A percentile compares a stretch with the other conserved stretches of the same genome.
phyloP scores from a whole-genome alignment of 768 basidiomycete genomes.

The Strobilomyces confusus region DNA sequence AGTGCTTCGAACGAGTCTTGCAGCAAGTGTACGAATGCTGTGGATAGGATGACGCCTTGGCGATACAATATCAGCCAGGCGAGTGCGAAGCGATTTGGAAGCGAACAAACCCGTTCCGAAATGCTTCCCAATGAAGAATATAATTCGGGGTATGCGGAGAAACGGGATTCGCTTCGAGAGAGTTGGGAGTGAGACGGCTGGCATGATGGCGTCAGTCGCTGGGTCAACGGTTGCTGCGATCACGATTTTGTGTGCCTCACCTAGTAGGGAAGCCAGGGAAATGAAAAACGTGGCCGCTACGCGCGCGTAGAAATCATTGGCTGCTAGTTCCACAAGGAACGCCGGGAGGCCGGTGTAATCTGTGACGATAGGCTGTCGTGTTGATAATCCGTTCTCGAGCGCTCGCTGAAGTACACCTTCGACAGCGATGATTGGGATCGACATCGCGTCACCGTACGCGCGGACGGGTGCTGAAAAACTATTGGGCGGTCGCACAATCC shows the following conservation, averaged over 20 bases:
- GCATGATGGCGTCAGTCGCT: background rate
- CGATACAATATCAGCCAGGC: background rate
- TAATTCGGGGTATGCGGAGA: conserved; percentile 58
- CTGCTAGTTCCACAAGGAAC: conserved; percentile 1
- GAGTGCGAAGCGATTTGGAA: background rate
- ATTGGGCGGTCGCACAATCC: background rate
- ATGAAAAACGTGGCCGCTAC: conserved; percentile 38
- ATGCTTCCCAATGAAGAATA: conserved; percentile 86
- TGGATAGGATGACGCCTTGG: conserved; percentile 75
- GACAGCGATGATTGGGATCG: background rate
- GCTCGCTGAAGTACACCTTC: background rate
- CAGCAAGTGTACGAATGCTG: conserved; percentile 77
- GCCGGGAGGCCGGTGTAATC: background rate
- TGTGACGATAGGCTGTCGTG: background rate
- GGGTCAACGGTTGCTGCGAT: background rate
- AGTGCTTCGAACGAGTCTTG: conserved; percentile 72
- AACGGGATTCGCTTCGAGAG: conserved; percentile 51
- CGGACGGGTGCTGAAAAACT: too few species aligned
- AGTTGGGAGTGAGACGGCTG: conserved; percentile 72
- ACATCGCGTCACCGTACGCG: too few species aligned
- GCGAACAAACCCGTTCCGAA: conserved; percentile 64
- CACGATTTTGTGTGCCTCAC: conserved; percentile 39
- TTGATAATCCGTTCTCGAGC: background rate
- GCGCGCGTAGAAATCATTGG: background rate
- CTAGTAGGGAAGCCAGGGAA: conserved; percentile 59